Evolutionary conservation across 2,329 filamentous ascomycete species (phyloP).

Genomic region (Rhexocercosporidium sp.): DNA sequence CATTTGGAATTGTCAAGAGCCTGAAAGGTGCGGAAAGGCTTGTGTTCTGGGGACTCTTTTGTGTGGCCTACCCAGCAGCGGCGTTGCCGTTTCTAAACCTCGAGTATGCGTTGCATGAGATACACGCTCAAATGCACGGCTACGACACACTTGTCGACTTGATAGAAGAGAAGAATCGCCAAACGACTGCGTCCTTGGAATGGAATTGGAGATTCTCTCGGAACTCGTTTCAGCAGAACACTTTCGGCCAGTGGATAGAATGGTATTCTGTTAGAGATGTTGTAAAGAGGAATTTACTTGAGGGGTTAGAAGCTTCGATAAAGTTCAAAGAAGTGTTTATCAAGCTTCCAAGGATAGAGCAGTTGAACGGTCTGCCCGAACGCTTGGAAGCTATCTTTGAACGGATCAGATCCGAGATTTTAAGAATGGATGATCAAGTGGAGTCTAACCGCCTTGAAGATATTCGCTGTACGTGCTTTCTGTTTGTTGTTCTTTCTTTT

Average conservation of each 20-base stretch:
- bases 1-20: background rate
- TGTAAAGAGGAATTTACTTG: background rate
- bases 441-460: background rate
- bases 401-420: background rate
- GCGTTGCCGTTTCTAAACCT: background rate
- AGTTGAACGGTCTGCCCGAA: background rate
- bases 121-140: background rate
- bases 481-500: background rate
- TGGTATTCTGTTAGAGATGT: background rate
- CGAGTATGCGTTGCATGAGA: background rate
- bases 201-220: background rate
- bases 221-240: background rate
- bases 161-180: background rate
- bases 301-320: background rate
- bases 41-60: background rate
- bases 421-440: background rate
- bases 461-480: background rate
- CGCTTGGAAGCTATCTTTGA: background rate
- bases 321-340: background rate
- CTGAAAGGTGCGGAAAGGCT: background rate
- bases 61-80: constrained; percentile 2
- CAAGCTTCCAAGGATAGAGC: background rate
- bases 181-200: background rate
- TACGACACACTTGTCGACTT: background rate
- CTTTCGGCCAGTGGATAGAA: background rate